Base-by-base conservation (phyloP, 768 basidiomycete genomes). In the Russula ochroleuca region DNA sequence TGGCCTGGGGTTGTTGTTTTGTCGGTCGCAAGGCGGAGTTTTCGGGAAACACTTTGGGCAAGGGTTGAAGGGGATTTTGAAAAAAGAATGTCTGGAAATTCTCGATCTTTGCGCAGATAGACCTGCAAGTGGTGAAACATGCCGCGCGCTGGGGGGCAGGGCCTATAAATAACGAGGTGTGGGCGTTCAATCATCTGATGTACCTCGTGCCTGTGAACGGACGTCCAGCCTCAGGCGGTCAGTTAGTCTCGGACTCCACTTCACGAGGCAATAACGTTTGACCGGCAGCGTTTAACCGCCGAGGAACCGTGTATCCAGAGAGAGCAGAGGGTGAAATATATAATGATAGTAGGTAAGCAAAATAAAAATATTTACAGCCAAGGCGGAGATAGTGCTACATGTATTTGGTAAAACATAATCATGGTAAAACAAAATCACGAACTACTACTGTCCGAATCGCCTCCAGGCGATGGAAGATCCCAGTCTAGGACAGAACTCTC, bases 261-360 rank as follows among this genome's bases (percentile, higher is more conserved):
- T 37, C 45, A 48, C 57, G 45, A 47, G 57, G 57, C 14, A 48
- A 35, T 21, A 48, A 48, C 40, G 55, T 40, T 28, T 28, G 28
- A 28, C 28, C 28, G 5, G 28, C 2, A 28, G 5, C 28, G 28
- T 28, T 28, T 28, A 2, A 28, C 28, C 28, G 5, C 28, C 28
- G 28, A 28, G 28, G 28, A 28, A 28, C 28, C n/a, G 28, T 28
- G 35, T 3, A 3, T 15, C 35, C n/a, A 21, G 10, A 17, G 33
- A 19, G 15, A 9, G 37, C 38, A 49, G 25, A 10, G 5, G 9
- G 23, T 23, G 25, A 55, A 9, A 55, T n/a, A 48, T 45, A 65
- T 65, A 65, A 65, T 65, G 64, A 65, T 65, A 65, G n/a, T 37
- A n/a, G 33, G 47, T 19, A 56, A 61, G 17, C 63, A 35, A 51